Conservation (phyloP, 2,329 filamentous ascomycete species). For the Didymella exigua region DNA sequence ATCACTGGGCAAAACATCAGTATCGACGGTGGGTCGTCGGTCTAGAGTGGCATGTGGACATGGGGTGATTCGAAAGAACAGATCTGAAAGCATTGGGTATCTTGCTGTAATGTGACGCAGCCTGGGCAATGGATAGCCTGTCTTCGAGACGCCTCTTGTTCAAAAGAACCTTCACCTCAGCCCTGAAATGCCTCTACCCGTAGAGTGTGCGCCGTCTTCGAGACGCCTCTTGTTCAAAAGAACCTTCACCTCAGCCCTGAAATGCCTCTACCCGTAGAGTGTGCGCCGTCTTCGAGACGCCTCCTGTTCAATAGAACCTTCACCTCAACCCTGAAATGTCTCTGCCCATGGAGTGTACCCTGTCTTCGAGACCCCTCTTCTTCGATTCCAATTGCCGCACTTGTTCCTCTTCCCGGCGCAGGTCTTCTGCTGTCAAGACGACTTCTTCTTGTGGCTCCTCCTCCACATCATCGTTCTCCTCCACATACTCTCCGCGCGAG, state of each 20-base stretch:
- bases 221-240: no score
- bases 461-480: slow-evolving; percentile 56
- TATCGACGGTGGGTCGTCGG: slow-evolving; percentile 45
- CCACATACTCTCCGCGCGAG: slow-evolving; percentile 61
- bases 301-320: slow-evolving; percentile 61
- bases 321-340: slow-evolving; percentile 66
- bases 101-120: slow-evolving; percentile 43
- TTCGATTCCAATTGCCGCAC: slow-evolving; percentile 67
- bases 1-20: slow-evolving; percentile 47
- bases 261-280: no score
- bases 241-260: no score
- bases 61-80: background rate
- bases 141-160: no score
- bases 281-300: slow-evolving; percentile 64
- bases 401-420: slow-evolving; percentile 72
- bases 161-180: no score
- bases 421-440: slow-evolving; percentile 69
- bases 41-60: slow-evolving; percentile 18
- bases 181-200: no score
- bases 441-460: slow-evolving; percentile 49
- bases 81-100: slow-evolving; percentile 6
- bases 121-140: slow-evolving; percentile 28
- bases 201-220: no score
- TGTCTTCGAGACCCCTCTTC: slow-evolving; percentile 66
- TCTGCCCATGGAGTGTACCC: slow-evolving; percentile 70